These are phyloP conservation scores for Tolypocladium endophyticum DNA, from an alignment of 2,329 filamentous ascomycete species.

Conservation along the genomic window DNA sequence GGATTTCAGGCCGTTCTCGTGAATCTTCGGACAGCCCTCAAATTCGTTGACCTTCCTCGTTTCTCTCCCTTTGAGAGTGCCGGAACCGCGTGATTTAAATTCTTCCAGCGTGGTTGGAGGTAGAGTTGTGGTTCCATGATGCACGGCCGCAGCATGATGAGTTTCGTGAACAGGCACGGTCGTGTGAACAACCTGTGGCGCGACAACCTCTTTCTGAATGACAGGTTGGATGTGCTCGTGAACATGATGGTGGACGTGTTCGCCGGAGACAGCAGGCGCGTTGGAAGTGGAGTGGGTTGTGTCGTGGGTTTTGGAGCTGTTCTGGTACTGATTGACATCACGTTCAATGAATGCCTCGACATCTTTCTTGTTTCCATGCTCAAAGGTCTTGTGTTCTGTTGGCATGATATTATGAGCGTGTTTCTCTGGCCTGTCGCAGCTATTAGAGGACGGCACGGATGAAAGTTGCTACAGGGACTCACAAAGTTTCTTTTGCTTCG, in stretches of 20 bases:
- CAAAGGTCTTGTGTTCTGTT: slow-evolving; percentile 49
- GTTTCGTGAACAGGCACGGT: slow-evolving; percentile 63
- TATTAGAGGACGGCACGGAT: too few relatives aligned
- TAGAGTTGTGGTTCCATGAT: slow-evolving; percentile 54
- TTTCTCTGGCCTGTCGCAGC: slow-evolving; percentile 40
- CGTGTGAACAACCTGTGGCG: slow-evolving; percentile 59
- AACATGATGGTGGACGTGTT: slow-evolving; percentile 33
- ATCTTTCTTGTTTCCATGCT: slow-evolving; percentile 46
- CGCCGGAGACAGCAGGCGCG: slow-evolving; percentile 15
- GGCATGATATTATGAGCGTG: slow-evolving; percentile 48
- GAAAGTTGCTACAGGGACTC: too few relatives aligned
- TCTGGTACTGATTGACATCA: slow-evolving; percentile 31
- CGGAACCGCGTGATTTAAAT: slow-evolving; percentile 34
- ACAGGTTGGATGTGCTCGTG: slow-evolving; percentile 63
- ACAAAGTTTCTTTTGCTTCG: slow-evolving; percentile 23
- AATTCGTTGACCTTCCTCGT: slow-evolving; percentile 46
- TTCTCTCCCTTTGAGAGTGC: slow-evolving; percentile 42
- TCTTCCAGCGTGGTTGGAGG: slow-evolving; percentile 55
- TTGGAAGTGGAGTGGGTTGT: slow-evolving; percentile 15
- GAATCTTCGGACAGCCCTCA: slow-evolving; percentile 47
- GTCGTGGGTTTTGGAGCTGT: slow-evolving; percentile 15
- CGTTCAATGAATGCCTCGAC: slow-evolving; percentile 35
- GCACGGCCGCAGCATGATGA: slow-evolving; percentile 55
- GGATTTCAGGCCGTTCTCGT: too few relatives aligned
- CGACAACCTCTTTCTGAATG: slow-evolving; percentile 57